A percentile compares a stretch with the other conserved stretches of the same genome.
These are phyloP conservation scores for Pelargonium fulgidum DNA, from an alignment of 441 rosid genomes.

Conservation along the genomic window DNA sequence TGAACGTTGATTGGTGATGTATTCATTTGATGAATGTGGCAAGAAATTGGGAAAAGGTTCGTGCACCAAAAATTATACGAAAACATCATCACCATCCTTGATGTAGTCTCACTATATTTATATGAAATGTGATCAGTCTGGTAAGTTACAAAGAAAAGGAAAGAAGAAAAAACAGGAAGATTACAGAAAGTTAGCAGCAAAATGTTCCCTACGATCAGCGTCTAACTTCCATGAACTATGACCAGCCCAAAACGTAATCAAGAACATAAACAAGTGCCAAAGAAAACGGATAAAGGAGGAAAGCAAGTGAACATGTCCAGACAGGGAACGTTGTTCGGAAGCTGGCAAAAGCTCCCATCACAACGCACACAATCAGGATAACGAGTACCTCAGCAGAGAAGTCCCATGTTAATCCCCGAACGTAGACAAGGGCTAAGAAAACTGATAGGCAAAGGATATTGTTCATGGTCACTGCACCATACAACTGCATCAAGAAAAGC, in stretches of 20 bases:
- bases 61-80: too few species aligned
- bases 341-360: conserved; percentile 24
- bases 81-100: background rate
- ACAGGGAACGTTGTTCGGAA: conserved; percentile 29
- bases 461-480: conserved; percentile 31
- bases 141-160: background rate
- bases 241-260: conserved; percentile 28
- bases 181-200: background rate
- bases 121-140: background rate
- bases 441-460: conserved; percentile 25
- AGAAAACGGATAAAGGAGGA: conserved; percentile 26
- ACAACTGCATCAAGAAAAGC: conserved; percentile 8
- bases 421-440: conserved; percentile 27
- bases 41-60: too few species aligned
- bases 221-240: background rate
- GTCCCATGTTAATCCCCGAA: conserved; percentile 26
- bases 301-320: conserved; percentile 29
- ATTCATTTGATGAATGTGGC: too few species aligned
- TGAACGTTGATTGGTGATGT: too few species aligned
- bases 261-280: conserved; percentile 24
- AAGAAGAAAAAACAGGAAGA: too few species aligned
- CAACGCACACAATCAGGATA: conserved; percentile 24
- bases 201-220: background rate
- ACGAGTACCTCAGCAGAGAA: conserved; percentile 26
- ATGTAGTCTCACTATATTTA: background rate